A percentile compares a stretch with the other conserved stretches of the same genome.
Evolutionary conservation across 352 stramenopile species (phyloP).

Genomic region (Nannochloropsis limnetica): DNA sequence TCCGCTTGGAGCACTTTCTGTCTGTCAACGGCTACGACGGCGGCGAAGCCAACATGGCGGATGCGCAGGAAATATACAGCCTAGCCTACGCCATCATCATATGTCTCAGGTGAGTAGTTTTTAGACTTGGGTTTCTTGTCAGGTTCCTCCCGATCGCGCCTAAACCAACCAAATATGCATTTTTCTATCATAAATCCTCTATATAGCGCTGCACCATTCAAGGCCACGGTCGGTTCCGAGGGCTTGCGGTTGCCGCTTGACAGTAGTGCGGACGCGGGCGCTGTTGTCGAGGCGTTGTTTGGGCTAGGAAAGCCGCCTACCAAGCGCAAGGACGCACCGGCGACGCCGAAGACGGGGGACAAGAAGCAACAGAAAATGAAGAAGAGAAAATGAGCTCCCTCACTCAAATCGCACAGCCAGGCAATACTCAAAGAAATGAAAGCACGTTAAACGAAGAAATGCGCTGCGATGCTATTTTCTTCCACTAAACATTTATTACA

Average conservation of each 20-base stretch:
- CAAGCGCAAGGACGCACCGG: not conserved
- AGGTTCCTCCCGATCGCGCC: not conserved
- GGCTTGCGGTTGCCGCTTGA: slow-evolving; percentile 17
- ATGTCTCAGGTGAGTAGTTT: not conserved
- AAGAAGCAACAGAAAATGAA: not conserved
- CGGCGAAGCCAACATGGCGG: not conserved
- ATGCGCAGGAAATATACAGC: slow-evolving; percentile 28
- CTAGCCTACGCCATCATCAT: slow-evolving; percentile 34
- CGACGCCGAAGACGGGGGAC: not conserved
- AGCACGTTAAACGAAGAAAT: not conserved
- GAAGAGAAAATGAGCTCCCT: not conserved
- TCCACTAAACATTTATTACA: not conserved
- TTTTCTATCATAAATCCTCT: not conserved
- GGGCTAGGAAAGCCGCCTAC: not conserved
- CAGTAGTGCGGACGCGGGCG: not conserved
- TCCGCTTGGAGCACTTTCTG: slow-evolving; percentile 25
- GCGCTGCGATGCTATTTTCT: not conserved
- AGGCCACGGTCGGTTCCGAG: not conserved
- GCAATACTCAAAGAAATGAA: not conserved
- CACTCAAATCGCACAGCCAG: not conserved
- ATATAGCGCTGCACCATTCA: slow-evolving; percentile 27
- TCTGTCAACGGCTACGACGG: slow-evolving; percentile 17
- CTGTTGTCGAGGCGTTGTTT: slow-evolving; percentile 12
- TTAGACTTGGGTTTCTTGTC: not conserved
- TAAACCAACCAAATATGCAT: not conserved